phyloP scores from a whole-genome alignment of 208 protist genomes.

The Strigomonas culicis region DNA sequence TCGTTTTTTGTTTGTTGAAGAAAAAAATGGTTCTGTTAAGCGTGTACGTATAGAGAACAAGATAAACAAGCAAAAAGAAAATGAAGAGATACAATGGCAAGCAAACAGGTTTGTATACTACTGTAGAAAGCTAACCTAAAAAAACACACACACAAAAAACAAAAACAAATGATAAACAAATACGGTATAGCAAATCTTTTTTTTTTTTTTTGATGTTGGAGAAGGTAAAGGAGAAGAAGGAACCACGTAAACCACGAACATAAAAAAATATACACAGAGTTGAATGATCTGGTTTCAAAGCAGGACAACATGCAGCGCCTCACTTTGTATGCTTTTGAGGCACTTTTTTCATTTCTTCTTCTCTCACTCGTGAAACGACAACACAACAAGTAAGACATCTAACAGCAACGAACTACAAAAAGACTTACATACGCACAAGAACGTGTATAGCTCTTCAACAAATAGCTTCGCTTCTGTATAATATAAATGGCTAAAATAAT shows the following conservation, averaged over 20 bases:
- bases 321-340: too few species aligned
- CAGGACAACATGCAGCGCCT: too few species aligned
- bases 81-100: conserved; percentile 11
- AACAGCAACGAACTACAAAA: too few species aligned
- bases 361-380: background rate
- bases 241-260: too few species aligned
- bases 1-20: conserved; percentile 7
- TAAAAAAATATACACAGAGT: too few species aligned
- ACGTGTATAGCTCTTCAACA: background rate
- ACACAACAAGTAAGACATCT: background rate
- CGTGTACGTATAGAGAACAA: background rate
- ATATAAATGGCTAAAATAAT: background rate
- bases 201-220: conserved; percentile 16
- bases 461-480: background rate
- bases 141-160: conserved; percentile 10
- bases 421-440: too few species aligned
- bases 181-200: conserved; percentile 8
- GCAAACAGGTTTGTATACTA: background rate
- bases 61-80: background rate
- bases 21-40: background rate
- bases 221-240: too few species aligned
- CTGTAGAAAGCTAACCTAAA: conserved; percentile 9
- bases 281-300: too few species aligned
- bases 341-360: background rate
- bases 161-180: conserved; percentile 11